Evolutionary conservation across 495 filamentous ascomycete genomes (phyloP), one percentile per base, ranked within the genome.

Genomic region (Lophium mytilinum): DNA sequence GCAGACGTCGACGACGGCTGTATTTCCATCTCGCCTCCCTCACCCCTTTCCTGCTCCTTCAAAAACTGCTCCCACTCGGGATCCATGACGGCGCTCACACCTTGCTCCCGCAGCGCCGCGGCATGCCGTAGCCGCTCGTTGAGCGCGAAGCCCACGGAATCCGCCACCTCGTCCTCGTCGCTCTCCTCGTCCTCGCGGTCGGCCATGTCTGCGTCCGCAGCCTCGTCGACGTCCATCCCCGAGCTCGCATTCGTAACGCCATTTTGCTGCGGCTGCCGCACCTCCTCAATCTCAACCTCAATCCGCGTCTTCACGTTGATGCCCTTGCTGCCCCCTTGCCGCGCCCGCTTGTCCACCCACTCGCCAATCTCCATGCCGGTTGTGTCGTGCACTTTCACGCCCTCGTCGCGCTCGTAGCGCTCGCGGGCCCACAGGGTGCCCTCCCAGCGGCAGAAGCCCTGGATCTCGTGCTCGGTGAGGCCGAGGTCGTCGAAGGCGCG

Each of bases 391-490:
- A 96, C 89, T 18, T 65, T 75, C 46, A 85, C 75, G 3, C 83
- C 82, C 63, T 88, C 83, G 66, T 95, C 89, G 41, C 75, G 74
- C 73, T 96, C 90, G 68, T 86, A 95, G 12, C 85, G 81, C 67
- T 92, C 83, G 56, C 89, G 85, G 33, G 90, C 90, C 76, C 86
- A 94, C 62, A 86, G 85, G 50, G 90, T 95, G n/a, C 90, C 90
- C 68, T 95, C 89, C 90, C 90, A 96, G 64, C 86, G 86, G 58
- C 90, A 95, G 56, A 96, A 73, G 11, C 75, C 79, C 1, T 79
- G 74, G 58, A 96, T 94, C 65, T 96, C 90, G 49, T 75, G 71
- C 37, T 80, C 73, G 0, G 90, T 93, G n/a, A 95, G 72, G 37
- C 81, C 76, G 17, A 96, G 78, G 40, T 75, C 76, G 64, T 96